These are phyloP conservation scores for Hanseniaspora osmophila DNA, from an alignment of 805 yeast species.

Conservation along the genomic window DNA sequence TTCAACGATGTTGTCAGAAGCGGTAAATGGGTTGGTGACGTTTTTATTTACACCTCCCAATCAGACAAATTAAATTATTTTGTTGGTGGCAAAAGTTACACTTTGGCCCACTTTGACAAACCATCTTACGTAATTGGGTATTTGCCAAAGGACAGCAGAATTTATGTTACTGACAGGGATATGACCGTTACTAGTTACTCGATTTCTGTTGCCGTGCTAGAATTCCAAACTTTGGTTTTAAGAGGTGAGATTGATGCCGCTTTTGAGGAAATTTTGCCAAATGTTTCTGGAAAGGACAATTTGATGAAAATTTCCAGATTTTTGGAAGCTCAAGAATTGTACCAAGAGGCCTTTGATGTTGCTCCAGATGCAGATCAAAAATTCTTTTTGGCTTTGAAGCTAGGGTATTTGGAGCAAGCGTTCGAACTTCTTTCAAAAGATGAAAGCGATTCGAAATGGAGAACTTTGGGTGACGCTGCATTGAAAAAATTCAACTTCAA, in stretches of 20 bases:
- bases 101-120: conserved; percentile 84
- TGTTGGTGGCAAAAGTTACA: conserved; percentile 88
- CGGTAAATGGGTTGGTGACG: conserved; percentile 96
- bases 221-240: conserved; percentile 88
- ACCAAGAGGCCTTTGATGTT: conserved; percentile 67
- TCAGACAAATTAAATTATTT: conserved; percentile 83
- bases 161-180: conserved; percentile 85
- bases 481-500: conserved; percentile 64
- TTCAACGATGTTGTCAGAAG: conserved; percentile 68
- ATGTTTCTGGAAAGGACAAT: conserved; percentile 46
- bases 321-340: conserved; percentile 82
- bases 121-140: conserved; percentile 80
- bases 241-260: conserved; percentile 89
- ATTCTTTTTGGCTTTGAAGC: conserved; percentile 75
- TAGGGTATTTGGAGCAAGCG: conserved; percentile 62
- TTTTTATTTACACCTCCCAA: conserved; percentile 77
- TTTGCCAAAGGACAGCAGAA: conserved; percentile 75
- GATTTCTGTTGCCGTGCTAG: conserved; percentile 74
- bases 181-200: conserved; percentile 69
- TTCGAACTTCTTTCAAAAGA: conserved; percentile 45
- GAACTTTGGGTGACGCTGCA: conserved; percentile 78
- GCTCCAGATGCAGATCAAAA: conserved; percentile 82
- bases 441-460: conserved; percentile 65
- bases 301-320: conserved; percentile 75
- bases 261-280: conserved; percentile 41